Evolutionary conservation across 768 basidiomycete genomes (phyloP).

Genomic region (Fibroporia radiculosa): DNA sequence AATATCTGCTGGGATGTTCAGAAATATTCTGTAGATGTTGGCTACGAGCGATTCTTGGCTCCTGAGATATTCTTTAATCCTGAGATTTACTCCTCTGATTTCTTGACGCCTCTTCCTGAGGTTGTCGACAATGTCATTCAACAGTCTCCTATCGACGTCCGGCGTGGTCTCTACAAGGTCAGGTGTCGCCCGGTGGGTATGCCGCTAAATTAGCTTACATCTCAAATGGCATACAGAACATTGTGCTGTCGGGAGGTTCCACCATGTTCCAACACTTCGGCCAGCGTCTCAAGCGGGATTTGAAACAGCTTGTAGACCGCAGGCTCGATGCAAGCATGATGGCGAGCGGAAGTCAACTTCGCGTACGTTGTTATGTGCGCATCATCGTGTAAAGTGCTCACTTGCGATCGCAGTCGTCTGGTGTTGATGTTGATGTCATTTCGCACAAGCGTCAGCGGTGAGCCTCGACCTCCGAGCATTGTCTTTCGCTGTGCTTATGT

Average conservation of each 20-base stretch:
- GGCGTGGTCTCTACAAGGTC: conserved; percentile 94
- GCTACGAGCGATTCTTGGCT: conserved; percentile 98
- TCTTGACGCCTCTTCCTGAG: conserved; percentile 91
- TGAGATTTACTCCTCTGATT: conserved; percentile 96
- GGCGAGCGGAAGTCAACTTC: conserved; percentile 66
- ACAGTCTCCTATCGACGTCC: conserved; percentile 92
- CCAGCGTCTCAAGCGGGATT: conserved; percentile 90
- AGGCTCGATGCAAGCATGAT: conserved; percentile 72
- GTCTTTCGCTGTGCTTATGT: conserved; percentile 3
- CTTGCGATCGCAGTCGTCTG: conserved; percentile 60
- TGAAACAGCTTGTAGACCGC: conserved; percentile 90
- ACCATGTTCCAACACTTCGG: conserved; percentile 99
- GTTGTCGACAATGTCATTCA: conserved; percentile 97
- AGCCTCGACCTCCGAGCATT: conserved; percentile 9
- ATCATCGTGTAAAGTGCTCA: background rate
- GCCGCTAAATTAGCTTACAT: background rate
- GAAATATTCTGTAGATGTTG: conserved; percentile 94
- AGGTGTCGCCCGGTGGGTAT: conserved; percentile 1
- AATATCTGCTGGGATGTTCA: background rate
- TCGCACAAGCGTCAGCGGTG: conserved; percentile 95
- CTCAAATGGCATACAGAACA: conserved; percentile 52
- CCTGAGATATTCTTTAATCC: conserved; percentile 99
- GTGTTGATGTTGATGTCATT: conserved; percentile 97
- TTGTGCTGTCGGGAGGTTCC: conserved; percentile 93
- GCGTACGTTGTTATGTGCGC: conserved; percentile 38